Evolutionary conservation across 441 rosid genomes (phyloP), one percentile per base, ranked within the genome.

Genomic region (Arabidopsis hybrid): DNA sequence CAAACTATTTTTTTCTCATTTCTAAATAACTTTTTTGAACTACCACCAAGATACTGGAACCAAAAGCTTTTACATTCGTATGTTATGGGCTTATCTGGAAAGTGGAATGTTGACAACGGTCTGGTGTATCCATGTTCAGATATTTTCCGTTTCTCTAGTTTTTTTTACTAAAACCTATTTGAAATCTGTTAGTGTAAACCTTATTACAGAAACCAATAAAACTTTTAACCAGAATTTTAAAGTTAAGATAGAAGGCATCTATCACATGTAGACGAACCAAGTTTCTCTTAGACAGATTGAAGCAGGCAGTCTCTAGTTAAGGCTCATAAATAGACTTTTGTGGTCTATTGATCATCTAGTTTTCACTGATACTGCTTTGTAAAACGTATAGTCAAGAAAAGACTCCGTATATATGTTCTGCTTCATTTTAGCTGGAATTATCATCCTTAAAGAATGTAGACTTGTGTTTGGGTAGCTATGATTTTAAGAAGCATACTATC

Each of bases 171-270:
- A 13, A 32, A 17, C 45, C 12, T 35, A 10, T 51, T 35, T 65
- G 8, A 12, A 32, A 32, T 43, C 53, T 42, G 34, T 67, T 55
- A 16, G 36, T 53, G 26, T 1, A 40, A 55, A 10, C 42, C 52
- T n/a, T 52, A 52, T 21, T 31, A n/a, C 5, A 67, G 72, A 55
- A 31, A 67, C 18, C 64, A 68, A 16, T 42, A 31, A 56, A 43
- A 34, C 18, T 21, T 21, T 31, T 55, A 29, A 40, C 72, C 16
- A 42, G 17, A 51, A 29, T 53, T 36, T 53, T 2, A 29, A 5
- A 5, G 38, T 29, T 29, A 26, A 51, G 8, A 9, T 9, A 67
- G 52, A 39, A 52, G n/a, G 8, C 3, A 51, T 18, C 34, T 21
- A 12, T 12, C 8, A 13, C 5, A 55, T 31, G 7, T 5, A 52